phyloP scores from a whole-genome alignment of 495 filamentous ascomycete genomes.

The Penicillium parvum region DNA sequence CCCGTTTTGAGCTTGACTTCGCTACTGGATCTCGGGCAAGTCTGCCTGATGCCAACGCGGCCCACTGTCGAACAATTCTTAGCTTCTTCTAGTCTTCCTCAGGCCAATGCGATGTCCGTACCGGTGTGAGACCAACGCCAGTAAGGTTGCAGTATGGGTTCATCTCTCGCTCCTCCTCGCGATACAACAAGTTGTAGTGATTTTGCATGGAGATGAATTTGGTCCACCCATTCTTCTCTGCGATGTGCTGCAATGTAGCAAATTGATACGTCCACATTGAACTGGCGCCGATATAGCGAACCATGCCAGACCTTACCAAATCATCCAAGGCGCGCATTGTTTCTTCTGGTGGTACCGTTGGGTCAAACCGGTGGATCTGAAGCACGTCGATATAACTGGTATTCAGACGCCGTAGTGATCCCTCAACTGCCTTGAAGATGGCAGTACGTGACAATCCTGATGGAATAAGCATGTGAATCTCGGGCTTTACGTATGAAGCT shows the following conservation, averaged over 20 bases:
- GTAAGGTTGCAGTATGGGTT: constrained; percentile 27
- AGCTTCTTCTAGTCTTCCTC: constrained; percentile 36
- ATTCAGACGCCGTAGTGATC: constrained; percentile 51
- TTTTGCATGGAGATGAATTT: constrained; percentile 68
- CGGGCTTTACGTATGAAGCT: neutral
- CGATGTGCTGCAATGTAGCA: constrained; percentile 26
- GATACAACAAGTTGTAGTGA: constrained; percentile 60
- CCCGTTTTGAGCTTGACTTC: too few relatives aligned
- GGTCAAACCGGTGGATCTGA: constrained; percentile 58
- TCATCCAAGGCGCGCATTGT: constrained; percentile 72
- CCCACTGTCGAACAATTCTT: too few relatives aligned
- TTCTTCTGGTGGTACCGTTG: constrained; percentile 56
- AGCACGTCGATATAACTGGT: constrained; percentile 62
- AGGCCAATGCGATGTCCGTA: constrained; percentile 46
- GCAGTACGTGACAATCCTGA: constrained; percentile 49
- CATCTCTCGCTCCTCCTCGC: constrained; percentile 71
- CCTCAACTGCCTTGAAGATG: constrained; percentile 61
- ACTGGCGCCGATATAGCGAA: constrained; percentile 62
- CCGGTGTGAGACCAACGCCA: constrained; percentile 17
- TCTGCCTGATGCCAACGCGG: constrained; percentile 33
- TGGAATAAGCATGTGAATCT: neutral
- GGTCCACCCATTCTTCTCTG: constrained; percentile 55
- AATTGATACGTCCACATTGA: constrained; percentile 20
- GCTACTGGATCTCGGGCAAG: too few relatives aligned
- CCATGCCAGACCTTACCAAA: constrained; percentile 57